Percentiles rank a stretch among this genome's conserved stretches.
Evolutionary conservation across 441 rosid genomes (phyloP).

Genomic region (Monsonia emarginata): DNA sequence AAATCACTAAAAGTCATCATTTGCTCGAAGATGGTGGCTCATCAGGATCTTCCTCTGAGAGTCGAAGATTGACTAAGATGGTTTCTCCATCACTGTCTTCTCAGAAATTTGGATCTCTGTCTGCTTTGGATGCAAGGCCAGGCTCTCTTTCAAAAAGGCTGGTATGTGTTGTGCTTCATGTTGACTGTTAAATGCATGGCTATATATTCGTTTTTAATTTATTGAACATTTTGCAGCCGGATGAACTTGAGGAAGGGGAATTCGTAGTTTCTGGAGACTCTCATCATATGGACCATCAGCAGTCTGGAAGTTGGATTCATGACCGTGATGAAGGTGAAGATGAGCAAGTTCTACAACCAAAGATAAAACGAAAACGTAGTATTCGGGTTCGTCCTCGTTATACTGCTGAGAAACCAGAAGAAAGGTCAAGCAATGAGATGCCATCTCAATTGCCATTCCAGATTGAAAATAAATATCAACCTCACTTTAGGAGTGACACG

Average conservation of each 20-base stretch:
- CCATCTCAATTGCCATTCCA: slow-evolving; percentile 38
- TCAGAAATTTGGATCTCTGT: slow-evolving; percentile 87
- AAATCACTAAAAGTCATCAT: slow-evolving; percentile 38
- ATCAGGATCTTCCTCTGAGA: slow-evolving; percentile 81
- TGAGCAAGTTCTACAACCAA: slow-evolving; percentile 96
- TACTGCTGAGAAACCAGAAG: slow-evolving; percentile 54
- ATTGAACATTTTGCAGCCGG: slow-evolving; percentile 43
- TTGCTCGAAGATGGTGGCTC: slow-evolving; percentile 62
- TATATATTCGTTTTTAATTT: slow-evolving; percentile 18
- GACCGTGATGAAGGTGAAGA: slow-evolving; percentile 96
- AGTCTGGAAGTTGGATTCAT: slow-evolving; percentile 91
- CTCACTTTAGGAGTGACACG: slow-evolving; percentile 47
- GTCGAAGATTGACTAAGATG: slow-evolving; percentile 47
- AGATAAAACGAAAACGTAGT: slow-evolving; percentile 88
- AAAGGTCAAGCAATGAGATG: slow-evolving; percentile 39
- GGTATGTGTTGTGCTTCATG: slow-evolving; percentile 39
- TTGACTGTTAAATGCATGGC: slow-evolving; percentile 11
- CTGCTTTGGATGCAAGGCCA: slow-evolving; percentile 93
- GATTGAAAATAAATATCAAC: slow-evolving; percentile 51
- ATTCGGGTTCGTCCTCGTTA: slow-evolving; percentile 85
- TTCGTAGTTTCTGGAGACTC: slow-evolving; percentile 89
- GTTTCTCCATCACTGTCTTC: slow-evolving; percentile 78
- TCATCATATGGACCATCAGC: slow-evolving; percentile 79
- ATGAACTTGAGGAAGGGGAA: slow-evolving; percentile 97
- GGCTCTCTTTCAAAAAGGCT: slow-evolving; percentile 63